These are phyloP conservation scores for Aurantiochytrium sp. DNA, from an alignment of 108 stramenopile species.

Conservation along the genomic window DNA sequence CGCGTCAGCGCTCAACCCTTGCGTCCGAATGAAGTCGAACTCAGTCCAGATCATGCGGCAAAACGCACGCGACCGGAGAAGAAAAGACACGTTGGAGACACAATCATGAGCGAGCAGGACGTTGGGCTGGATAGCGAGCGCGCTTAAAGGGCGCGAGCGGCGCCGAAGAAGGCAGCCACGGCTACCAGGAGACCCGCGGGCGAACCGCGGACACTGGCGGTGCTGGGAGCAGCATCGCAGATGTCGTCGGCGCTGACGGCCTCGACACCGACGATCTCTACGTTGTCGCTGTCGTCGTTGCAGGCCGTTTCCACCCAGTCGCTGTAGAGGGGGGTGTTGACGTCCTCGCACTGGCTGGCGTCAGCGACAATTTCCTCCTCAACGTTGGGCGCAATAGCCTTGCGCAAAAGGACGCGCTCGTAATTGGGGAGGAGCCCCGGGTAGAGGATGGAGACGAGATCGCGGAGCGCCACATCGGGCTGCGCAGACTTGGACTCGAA, in stretches of 20 bases:
- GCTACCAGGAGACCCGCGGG: neutral
- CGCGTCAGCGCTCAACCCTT: too few species aligned
- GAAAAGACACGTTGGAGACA: too few species aligned
- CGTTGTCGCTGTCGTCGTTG: neutral
- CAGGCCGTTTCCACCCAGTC: neutral
- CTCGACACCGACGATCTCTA: neutral
- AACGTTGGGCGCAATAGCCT: neutral
- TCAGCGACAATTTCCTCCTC: neutral
- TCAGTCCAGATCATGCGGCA: too few species aligned
- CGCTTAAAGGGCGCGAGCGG: too few species aligned
- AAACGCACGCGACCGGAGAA: too few species aligned
- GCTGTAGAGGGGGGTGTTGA: neutral
- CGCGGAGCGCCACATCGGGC: neutral
- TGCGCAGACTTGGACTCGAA: neutral
- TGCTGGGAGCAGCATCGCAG: neutral
- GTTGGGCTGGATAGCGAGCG: too few species aligned
- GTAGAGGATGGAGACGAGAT: neutral
- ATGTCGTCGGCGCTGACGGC: neutral
- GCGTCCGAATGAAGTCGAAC: too few species aligned
- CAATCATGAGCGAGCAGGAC: too few species aligned
- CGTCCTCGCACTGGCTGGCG: neutral
- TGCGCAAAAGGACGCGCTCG: neutral
- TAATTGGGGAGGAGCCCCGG: neutral
- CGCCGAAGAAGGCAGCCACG: too few species aligned
- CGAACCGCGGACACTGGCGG: neutral